A percentile compares a stretch with the other conserved stretches of the same genome.
These are phyloP conservation scores for Glonium stellatum DNA, from an alignment of 495 filamentous ascomycete species.

Conservation along the genomic window DNA sequence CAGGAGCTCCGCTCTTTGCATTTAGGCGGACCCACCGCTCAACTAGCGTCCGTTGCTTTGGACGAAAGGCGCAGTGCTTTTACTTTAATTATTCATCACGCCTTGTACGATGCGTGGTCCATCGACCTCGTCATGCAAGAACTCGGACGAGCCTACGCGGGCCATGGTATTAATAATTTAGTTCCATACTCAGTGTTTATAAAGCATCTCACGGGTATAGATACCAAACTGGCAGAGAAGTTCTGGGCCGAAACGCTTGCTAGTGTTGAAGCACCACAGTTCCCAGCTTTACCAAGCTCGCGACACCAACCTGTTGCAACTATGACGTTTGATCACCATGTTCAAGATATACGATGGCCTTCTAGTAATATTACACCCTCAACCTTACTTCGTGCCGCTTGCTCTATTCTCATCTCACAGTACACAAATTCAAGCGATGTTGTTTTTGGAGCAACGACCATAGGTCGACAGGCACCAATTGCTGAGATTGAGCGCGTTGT, in stretches of 20 bases:
- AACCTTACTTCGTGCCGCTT: slow-evolving; percentile 48
- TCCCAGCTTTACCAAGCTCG: neutral
- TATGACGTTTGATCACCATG: slow-evolving; percentile 9
- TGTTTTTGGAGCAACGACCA: slow-evolving; percentile 45
- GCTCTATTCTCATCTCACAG: slow-evolving; percentile 44
- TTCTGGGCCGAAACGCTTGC: neutral
- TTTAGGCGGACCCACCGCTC: neutral
- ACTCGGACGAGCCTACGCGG: slow-evolving; percentile 21
- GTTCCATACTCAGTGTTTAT: slow-evolving; percentile 25
- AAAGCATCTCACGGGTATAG: slow-evolving; percentile 17
- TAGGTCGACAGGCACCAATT: slow-evolving; percentile 47
- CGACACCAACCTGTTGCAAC: slow-evolving; percentile 2
- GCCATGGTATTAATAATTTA: slow-evolving; percentile 11
- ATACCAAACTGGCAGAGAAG: neutral
- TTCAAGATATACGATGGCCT: slow-evolving; percentile 5
- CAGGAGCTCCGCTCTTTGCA: neutral
- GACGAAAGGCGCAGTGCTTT: slow-evolving; percentile 29
- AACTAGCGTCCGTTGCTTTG: neutral
- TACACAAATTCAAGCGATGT: slow-evolving; percentile 33
- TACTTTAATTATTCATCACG: slow-evolving; percentile 34
- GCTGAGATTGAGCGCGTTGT: slow-evolving; percentile 46
- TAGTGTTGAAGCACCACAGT: neutral
- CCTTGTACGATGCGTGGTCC: slow-evolving; percentile 33
- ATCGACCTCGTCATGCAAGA: slow-evolving; percentile 18
- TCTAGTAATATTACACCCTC: slow-evolving; percentile 39